Conservation (phyloP, 371 early-diverging fungal species). For the Mucor indicus region DNA sequence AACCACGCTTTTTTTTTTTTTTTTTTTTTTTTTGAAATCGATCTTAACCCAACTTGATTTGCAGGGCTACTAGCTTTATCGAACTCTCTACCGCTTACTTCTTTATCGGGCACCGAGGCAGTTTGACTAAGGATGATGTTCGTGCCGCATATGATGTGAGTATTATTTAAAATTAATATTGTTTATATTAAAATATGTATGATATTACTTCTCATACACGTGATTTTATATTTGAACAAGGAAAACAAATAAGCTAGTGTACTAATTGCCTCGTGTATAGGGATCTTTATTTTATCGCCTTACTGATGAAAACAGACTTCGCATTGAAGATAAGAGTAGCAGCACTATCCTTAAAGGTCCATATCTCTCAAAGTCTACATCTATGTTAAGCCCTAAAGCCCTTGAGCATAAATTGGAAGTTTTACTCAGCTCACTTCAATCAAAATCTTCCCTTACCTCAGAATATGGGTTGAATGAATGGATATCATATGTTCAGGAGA, state of each 20-base stretch:
- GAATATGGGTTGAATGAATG: constrained; percentile 9
- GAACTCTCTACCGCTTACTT: constrained; percentile 32
- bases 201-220: neutral
- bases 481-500: constrained; percentile 13
- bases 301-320: constrained; percentile 1
- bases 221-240: neutral
- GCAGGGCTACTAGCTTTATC: constrained; percentile 21
- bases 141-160: constrained; percentile 38
- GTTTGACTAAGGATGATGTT: constrained; percentile 26
- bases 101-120: constrained; percentile 33
- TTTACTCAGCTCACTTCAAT: neutral
- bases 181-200: too few relatives aligned
- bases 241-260: neutral
- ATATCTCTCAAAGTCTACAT: constrained; percentile 3
- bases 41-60: neutral
- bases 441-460: neutral
- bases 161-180: neutral
- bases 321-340: constrained; percentile 1
- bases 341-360: constrained; percentile 1
- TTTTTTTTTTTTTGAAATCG: neutral
- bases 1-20: neutral
- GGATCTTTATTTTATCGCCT: constrained; percentile 23
- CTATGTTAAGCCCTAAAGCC: neutral
- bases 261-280: constrained; percentile 3
- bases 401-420: neutral